Evolutionary conservation across 1,284 basidiomycete species (phyloP), one percentile per base, ranked within the genome.

Genomic region (Cutaneotrichosporon sp.): DNA sequence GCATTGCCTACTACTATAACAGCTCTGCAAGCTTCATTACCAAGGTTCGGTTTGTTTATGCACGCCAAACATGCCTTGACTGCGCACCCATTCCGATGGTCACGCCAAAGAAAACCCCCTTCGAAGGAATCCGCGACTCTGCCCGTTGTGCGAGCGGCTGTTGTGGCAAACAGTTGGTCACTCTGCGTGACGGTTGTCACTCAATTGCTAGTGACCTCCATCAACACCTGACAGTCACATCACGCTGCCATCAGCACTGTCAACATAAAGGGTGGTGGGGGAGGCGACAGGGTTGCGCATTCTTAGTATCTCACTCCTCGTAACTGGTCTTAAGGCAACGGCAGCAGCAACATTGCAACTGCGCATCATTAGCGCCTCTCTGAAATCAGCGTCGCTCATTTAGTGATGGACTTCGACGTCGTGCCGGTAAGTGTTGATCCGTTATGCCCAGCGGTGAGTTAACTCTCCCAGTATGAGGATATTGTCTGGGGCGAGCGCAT

Each of bases 381-480:
- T n/a, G n/a, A n/a, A n/a, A n/a, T n/a, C n/a, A n/a, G n/a, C n/a
- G n/a, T n/a, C n/a, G n/a, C n/a, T n/a, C n/a, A n/a, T n/a, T n/a
- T n/a, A n/a, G n/a, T n/a, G 11, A 70, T 75, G 65, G 83, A 87
- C 51, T 89, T 88, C 69, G 88, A 90, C 78, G 82, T 88, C 61
- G 87, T 90, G 64, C 87, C 87, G 72, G 87, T 87, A 49, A 61
- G 81, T 75, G n/a, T n/a, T n/a, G n/a, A n/a, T n/a, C n/a, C n/a
- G n/a, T n/a, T n/a, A n/a, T n/a, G n/a, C n/a, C n/a, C n/a, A n/a
- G n/a, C n/a, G n/a, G n/a, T n/a, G n/a, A n/a, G n/a, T n/a, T n/a
- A n/a, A n/a, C n/a, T n/a, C n/a, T n/a, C 6, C 5, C 61, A 92
- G 88, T 89, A 89, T 70, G 88, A 92, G 76, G 84, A 85, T 70